A percentile compares a stretch with the other conserved stretches of the same genome.
These are phyloP conservation scores for Gnomoniopsis smithogilvyi DNA, from an alignment of 2,329 filamentous ascomycete genomes.

Conservation along the genomic window DNA sequence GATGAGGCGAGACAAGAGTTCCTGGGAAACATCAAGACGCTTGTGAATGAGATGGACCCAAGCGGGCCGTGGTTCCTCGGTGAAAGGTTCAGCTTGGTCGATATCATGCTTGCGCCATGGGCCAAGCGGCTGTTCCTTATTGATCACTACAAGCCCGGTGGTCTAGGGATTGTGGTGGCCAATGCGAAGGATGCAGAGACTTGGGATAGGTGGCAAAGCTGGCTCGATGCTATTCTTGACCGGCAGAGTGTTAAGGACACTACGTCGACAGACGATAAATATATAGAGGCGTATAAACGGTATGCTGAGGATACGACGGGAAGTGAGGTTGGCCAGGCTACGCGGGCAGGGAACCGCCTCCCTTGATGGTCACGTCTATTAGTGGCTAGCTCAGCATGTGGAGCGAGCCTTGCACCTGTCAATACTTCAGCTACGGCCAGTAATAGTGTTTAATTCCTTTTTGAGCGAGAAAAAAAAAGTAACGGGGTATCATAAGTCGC, in stretches of 20 bases:
- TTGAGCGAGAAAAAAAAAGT: neutral
- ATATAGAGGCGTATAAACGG: slow-evolving; percentile 64
- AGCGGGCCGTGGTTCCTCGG: slow-evolving; percentile 67
- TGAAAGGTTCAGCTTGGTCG: slow-evolving; percentile 60
- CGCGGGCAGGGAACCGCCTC: slow-evolving; percentile 58
- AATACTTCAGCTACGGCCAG: too few relatives aligned
- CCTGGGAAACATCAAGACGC: slow-evolving; percentile 53
- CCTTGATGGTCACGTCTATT: slow-evolving; percentile 39
- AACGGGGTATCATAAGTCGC: neutral
- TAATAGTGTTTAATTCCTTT: too few relatives aligned
- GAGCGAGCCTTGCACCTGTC: too few relatives aligned
- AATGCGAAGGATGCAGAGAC: slow-evolving; percentile 49
- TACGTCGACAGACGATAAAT: slow-evolving; percentile 64
- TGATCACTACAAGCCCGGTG: slow-evolving; percentile 67
- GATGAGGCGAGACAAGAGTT: slow-evolving; percentile 57
- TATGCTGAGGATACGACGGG: slow-evolving; percentile 65
- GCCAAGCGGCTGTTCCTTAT: slow-evolving; percentile 69
- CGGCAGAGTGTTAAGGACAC: slow-evolving; percentile 65
- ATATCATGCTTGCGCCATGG: slow-evolving; percentile 72
- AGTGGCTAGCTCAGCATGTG: too few relatives aligned
- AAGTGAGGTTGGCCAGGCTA: slow-evolving; percentile 60
- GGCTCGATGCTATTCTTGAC: slow-evolving; percentile 56
- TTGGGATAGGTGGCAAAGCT: slow-evolving; percentile 65
- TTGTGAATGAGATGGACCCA: slow-evolving; percentile 56
- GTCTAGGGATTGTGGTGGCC: slow-evolving; percentile 39